Evolutionary conservation across 192 early-diverging fungal species (phyloP), one percentile per base, ranked within the genome.

Genomic region (Coemansia sp.): DNA sequence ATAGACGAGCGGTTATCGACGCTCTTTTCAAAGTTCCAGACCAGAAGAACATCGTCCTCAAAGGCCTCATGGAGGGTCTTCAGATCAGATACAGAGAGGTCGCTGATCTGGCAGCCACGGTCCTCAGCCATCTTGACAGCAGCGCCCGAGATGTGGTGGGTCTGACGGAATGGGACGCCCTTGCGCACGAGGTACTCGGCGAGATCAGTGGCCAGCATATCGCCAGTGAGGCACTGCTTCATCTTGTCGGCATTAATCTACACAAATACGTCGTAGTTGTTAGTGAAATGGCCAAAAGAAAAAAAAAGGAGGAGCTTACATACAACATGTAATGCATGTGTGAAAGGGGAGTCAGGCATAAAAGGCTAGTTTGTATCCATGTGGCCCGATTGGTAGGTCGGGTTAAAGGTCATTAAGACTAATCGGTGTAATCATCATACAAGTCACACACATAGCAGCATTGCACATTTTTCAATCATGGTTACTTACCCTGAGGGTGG

Each of bases 181-280:
- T 98, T 98, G 62, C 97, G 91, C 57, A 99, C 97, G 26, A 99
- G 85, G 74, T 99, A 99, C 78, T 99, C 97, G 49, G 97, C 97
- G 13, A 99, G 80, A 80, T 99, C 97, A 0, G 97, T 99, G 3
- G 97, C 97, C 63, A 99, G 87, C 96, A 99, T 97, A 74, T 98
- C 96, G 16, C 84, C 85, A 37, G 91, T 94, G 69, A 99, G 86
- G 40, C 84, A 87, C 21, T 82, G 77, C 77, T 80, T 70, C 96
- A 98, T 99, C 71, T 88, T 93, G 62, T 89, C 91, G 3, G 91
- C 80, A 64, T 95, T 86, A 63, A 97, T 90, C 90, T 92, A 82
- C 13, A 43, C 26, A 37, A 50, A 52, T 37, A 11, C 16, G 30
- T 4, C 0, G 19, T 17, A 35, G 30, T 26, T 14, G 61, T 23